Evolutionary conservation across 139 green algal genomes (phyloP).

Genomic region (Volvox africanus): DNA sequence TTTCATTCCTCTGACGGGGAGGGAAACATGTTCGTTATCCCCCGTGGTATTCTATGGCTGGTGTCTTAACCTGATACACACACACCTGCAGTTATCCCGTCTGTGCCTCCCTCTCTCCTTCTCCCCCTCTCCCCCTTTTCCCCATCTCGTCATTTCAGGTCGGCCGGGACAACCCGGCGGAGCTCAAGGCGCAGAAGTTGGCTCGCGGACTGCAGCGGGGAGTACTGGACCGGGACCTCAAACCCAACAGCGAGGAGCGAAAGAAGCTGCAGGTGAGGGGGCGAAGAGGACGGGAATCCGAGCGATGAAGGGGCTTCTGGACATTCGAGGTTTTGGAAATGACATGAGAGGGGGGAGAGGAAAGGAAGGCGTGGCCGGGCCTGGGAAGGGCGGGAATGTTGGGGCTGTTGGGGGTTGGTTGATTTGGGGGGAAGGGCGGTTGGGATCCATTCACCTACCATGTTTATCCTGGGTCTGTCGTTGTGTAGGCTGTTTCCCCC

Average conservation of each 20-base stretch:
- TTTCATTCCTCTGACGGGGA: too few relatives aligned
- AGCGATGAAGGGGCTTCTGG: neutral
- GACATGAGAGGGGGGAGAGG: neutral
- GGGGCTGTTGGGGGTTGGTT: too few relatives aligned
- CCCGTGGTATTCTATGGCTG: too few relatives aligned
- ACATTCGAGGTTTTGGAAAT: neutral
- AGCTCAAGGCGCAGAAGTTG: slow-evolving; percentile 96
- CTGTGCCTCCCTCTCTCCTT: neutral
- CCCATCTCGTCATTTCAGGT: slow-evolving; percentile 62
- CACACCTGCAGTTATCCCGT: too few relatives aligned
- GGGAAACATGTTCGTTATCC: too few relatives aligned
- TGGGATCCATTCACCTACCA: too few relatives aligned
- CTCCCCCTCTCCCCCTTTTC: neutral
- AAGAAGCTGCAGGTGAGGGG: slow-evolving; percentile 60
- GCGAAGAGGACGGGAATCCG: neutral
- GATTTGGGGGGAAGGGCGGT: too few relatives aligned
- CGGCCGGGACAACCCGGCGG: slow-evolving; percentile 85
- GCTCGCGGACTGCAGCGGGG: slow-evolving; percentile 79
- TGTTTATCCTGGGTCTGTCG: too few relatives aligned
- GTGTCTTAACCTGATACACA: too few relatives aligned
- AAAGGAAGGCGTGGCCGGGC: neutral
- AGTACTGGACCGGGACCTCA: slow-evolving; percentile 83
- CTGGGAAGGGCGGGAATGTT: neutral
- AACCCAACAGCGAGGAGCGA: slow-evolving; percentile 87
- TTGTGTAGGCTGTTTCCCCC: too few relatives aligned